These are phyloP conservation scores for Rhizophlyctis rosea DNA, from an alignment of 192 early-diverging fungal species.

Conservation along the genomic window DNA sequence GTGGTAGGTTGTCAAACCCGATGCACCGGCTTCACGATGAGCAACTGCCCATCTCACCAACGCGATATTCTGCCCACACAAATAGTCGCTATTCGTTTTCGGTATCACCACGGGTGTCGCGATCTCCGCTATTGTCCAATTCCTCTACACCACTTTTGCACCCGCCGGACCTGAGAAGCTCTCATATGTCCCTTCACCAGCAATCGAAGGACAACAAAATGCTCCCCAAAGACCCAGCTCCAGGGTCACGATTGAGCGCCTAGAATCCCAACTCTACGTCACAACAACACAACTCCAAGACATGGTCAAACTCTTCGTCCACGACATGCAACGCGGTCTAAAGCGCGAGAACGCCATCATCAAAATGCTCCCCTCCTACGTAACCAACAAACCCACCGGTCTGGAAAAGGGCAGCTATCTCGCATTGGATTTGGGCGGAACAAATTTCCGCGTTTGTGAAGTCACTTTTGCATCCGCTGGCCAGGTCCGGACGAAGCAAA, in stretches of 20 bases:
- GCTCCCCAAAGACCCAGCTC: background rate
- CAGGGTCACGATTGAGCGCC: constrained; percentile 12
- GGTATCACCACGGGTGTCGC: constrained; percentile 42
- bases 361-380: constrained; percentile 89
- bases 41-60: too few species aligned
- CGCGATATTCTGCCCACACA: too few species aligned
- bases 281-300: constrained; percentile 19
- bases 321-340: constrained; percentile 29
- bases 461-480: constrained; percentile 79
- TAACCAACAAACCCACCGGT: constrained; percentile 73
- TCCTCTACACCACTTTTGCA: constrained; percentile 11
- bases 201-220: background rate
- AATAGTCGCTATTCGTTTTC: constrained; percentile 36
- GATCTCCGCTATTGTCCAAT: constrained; percentile 20
- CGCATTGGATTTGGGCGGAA: constrained; percentile 91
- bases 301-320: constrained; percentile 25
- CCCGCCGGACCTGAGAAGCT: constrained; percentile 3
- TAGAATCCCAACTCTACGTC: constrained; percentile 21
- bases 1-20: too few species aligned
- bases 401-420: constrained; percentile 83
- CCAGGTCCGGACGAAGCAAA: constrained; percentile 65
- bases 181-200: too few species aligned
- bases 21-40: too few species aligned
- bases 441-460: constrained; percentile 84
- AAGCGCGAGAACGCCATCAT: constrained; percentile 27